phyloP scores from a whole-genome alignment of 2,329 filamentous ascomycete genomes.

The Trichophyton simii region DNA sequence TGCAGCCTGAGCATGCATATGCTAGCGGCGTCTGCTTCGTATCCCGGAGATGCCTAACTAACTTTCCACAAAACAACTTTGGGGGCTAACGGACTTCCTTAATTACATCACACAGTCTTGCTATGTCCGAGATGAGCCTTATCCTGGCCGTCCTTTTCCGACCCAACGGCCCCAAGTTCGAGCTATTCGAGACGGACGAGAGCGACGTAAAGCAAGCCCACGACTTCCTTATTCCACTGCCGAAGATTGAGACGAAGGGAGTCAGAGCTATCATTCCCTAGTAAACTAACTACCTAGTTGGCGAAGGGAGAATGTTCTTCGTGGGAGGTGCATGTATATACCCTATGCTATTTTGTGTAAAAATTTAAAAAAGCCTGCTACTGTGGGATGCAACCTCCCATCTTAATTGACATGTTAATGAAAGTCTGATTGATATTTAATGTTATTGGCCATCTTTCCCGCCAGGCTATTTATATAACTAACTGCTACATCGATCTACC shows the following conservation, averaged over 20 bases:
- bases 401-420: too few species aligned
- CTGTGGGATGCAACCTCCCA: too few species aligned
- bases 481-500: too few species aligned
- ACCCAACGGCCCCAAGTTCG: slow-evolving; percentile 2
- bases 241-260: slow-evolving; percentile 7
- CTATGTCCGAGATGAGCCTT: slow-evolving; percentile 12
- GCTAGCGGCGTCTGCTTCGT: neutral
- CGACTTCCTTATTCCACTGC: slow-evolving; percentile 4
- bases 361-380: neutral
- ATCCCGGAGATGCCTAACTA: neutral
- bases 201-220: slow-evolving; percentile 4
- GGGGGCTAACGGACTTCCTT: neutral
- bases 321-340: neutral
- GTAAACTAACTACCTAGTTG: neutral
- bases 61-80: neutral
- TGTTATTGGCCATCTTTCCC: too few species aligned
- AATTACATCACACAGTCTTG: slow-evolving; percentile 7
- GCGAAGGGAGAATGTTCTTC: neutral
- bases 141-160: slow-evolving; percentile 7
- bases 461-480: too few species aligned
- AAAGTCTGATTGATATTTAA: too few species aligned
- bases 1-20: neutral
- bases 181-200: slow-evolving; percentile 6
- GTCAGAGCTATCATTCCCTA: slow-evolving; percentile 6
- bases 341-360: neutral